These are phyloP conservation scores for Strobilomyces dryophilus DNA, from an alignment of 768 basidiomycete species.

Conservation along the genomic window DNA sequence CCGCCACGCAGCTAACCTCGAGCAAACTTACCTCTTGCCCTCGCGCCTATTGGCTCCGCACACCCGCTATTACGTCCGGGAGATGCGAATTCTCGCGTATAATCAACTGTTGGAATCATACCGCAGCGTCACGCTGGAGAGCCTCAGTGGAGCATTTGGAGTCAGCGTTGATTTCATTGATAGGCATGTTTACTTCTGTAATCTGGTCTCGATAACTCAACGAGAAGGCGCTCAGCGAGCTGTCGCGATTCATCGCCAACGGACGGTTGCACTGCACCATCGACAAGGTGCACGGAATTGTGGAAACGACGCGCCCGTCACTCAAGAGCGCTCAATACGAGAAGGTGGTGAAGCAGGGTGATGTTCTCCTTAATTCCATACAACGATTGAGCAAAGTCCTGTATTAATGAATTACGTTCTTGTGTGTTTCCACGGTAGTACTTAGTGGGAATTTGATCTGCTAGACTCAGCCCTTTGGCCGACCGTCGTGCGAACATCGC, in stretches of 20 bases:
- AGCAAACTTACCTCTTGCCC: conserved; percentile 82
- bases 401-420: conserved; percentile 32
- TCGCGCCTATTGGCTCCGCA: conserved; percentile 85
- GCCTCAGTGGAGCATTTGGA: conserved; percentile 82
- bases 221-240: conserved; percentile 55
- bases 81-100: conserved; percentile 95
- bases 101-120: conserved; percentile 90
- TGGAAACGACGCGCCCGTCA: conserved; percentile 81
- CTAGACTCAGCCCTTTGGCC: not conserved
- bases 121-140: conserved; percentile 82
- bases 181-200: conserved; percentile 47
- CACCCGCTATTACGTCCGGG: conserved; percentile 85
- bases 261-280: conserved; percentile 84
- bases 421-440: not conserved
- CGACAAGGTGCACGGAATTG: conserved; percentile 92
- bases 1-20: conserved; percentile 66
- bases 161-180: conserved; percentile 88
- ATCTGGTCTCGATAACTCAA: conserved; percentile 4
- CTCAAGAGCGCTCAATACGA: conserved; percentile 87
- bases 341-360: conserved; percentile 89
- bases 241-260: conserved; percentile 87
- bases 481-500: not conserved
- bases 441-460: not conserved
- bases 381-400: conserved; percentile 90
- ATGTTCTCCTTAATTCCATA: conserved; percentile 81